Evolutionary conservation across 2,329 filamentous ascomycete species (phyloP).

Genomic region (Botryotinia calthae): DNA sequence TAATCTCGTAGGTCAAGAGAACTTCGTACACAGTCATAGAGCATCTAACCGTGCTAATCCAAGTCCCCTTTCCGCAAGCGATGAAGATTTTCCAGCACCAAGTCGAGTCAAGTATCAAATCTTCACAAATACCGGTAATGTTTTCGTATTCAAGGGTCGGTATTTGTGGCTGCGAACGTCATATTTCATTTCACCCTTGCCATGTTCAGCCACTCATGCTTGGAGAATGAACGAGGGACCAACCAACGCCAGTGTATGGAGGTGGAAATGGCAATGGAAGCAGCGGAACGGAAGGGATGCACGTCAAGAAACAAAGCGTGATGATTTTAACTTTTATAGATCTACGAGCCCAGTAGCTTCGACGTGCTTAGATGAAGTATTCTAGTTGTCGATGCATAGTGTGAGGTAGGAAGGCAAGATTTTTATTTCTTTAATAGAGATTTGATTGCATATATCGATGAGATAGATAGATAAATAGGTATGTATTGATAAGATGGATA

Average conservation of each 20-base stretch:
- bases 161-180: slow-evolving; percentile 5
- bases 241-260: not conserved
- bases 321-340: slow-evolving; percentile 3
- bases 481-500: not conserved
- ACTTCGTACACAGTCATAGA: not conserved
- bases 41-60: not conserved
- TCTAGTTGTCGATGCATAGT: not conserved
- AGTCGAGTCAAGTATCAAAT: not conserved
- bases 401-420: not conserved
- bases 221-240: not conserved
- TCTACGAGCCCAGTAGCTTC: not conserved
- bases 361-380: not conserved
- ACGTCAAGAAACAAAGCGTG: not conserved
- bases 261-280: not conserved
- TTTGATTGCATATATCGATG: not conserved
- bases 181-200: not conserved
- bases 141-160: not conserved
- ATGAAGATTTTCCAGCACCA: not conserved
- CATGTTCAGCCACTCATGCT: not conserved
- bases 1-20: not conserved
- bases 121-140: not conserved
- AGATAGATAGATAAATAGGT: not conserved
- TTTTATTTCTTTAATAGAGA: not conserved
- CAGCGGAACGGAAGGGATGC: not conserved
- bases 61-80: slow-evolving; percentile 9